These are phyloP conservation scores for Periconia digitata DNA, from an alignment of 2,329 filamentous ascomycete species.

Conservation along the genomic window DNA sequence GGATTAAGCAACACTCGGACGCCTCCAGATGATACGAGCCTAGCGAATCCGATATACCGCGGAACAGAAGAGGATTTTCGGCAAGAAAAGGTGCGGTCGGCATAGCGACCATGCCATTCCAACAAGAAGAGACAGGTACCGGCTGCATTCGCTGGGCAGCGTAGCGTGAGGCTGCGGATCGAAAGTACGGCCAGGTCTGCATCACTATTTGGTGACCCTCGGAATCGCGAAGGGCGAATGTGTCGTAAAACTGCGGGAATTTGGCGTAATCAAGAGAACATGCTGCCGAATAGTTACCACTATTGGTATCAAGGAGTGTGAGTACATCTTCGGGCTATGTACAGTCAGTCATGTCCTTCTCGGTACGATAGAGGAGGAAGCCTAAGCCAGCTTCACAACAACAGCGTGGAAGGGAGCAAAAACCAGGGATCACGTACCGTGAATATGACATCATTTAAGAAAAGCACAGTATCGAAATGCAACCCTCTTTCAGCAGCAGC, in stretches of 20 bases:
- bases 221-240: conserved; percentile 62
- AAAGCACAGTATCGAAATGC: conserved; percentile 61
- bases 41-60: conserved; percentile 65
- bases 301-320: conserved; percentile 58
- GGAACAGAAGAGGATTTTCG: conserved; percentile 57
- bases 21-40: conserved; percentile 65
- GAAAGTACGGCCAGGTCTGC: conserved; percentile 63
- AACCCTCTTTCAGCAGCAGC: conserved; percentile 42
- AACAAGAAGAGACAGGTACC: conserved; percentile 65
- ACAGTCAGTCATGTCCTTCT: not conserved
- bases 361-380: not conserved
- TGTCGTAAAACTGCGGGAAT: conserved; percentile 61
- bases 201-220: conserved; percentile 55
- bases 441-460: conserved; percentile 66
- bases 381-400: not conserved
- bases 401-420: not conserved
- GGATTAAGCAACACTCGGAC: conserved; percentile 79
- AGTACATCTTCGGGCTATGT: conserved; percentile 57
- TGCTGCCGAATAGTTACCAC: conserved; percentile 62
- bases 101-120: conserved; percentile 62
- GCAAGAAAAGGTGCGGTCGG: conserved; percentile 25
- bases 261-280: conserved; percentile 63
- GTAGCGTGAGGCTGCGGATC: conserved; percentile 52
- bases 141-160: conserved; percentile 54
- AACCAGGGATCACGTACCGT: conserved; percentile 45